Evolutionary conservation across 106 monocot genomes (phyloP), one percentile per base, ranked within the genome.

Genomic region (Dendrobium officinale): DNA sequence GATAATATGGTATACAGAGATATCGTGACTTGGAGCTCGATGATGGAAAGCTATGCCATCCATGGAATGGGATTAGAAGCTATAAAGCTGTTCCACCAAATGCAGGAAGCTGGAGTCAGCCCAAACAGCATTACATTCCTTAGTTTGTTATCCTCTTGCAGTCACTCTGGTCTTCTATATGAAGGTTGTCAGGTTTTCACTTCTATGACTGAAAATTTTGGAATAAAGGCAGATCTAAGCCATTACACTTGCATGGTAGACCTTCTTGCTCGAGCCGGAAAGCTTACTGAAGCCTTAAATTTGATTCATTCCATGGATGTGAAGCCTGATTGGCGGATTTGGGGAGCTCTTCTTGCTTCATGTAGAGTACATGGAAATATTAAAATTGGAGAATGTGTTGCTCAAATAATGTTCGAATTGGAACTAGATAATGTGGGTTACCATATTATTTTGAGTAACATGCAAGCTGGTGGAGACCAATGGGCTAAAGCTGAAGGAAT

Each of bases 241-340:
- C 91, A 91, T 73, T 87, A 87, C 68, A 87, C 88, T 22, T 88
- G 91, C 81, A 86, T 91, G 84, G 88, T 91, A n/a, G 91, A 91
- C 75, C 75, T 89, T 80, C 83, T 91, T 66, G 85, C 83, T 54
- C 81, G 91, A 47, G 78, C 72, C 9, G 88, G 88, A 19, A 85
- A 85, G 55, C 81, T 91, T 9, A 31, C 77, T 66, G 91, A 89
- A 77, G 88, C 91, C 78, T 17, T 84, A 1, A 37, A 80, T 19
- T 31, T 89, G 6, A 89, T 89, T 75, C 33, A 78, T 7, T 55
- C n/a, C 24, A 89, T 89, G 89, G 76, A 54, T 43, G 55, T 31
- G 55, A 55, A 77, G 40, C 80, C 89, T 8, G 89, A 89, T 72
- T 82, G 82, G 16, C 16, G 86, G 42, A 86, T 89, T 58, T 89